Percentiles rank a stretch among this genome's conserved stretches.
Evolutionary conservation across 192 early-diverging fungal genomes (phyloP).

Genomic region (Gryganskiella cystojenkinii): DNA sequence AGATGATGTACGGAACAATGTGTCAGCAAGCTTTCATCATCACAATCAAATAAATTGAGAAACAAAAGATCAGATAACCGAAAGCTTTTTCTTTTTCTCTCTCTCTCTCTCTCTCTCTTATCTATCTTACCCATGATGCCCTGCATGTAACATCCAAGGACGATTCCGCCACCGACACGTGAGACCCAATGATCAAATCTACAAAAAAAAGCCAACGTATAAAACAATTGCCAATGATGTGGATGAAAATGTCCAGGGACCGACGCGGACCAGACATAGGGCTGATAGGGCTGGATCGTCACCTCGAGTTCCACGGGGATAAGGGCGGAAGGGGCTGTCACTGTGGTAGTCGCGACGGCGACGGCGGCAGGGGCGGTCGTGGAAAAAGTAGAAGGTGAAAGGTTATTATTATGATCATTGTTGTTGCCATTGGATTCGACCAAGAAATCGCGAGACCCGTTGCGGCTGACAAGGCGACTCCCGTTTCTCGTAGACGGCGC

Average conservation of each 20-base stretch:
- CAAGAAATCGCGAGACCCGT: no score
- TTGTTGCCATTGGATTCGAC: no score
- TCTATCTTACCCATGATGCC: slow-evolving; percentile 62
- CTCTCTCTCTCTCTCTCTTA: no score
- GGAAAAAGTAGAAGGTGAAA: no score
- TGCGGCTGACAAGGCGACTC: no score
- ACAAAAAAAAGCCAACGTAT: slow-evolving; percentile 82
- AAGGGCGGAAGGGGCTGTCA: slow-evolving; percentile 1
- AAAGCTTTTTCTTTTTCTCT: no score
- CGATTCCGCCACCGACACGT: slow-evolving; percentile 73
- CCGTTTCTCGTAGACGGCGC: no score
- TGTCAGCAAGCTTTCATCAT: neutral
- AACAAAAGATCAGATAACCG: neutral
- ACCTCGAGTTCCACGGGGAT: slow-evolving; percentile 1
- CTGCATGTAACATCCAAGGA: slow-evolving; percentile 78
- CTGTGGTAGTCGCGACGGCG: neutral
- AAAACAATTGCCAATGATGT: slow-evolving; percentile 91
- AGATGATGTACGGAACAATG: neutral
- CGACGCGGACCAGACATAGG: slow-evolving; percentile 42
- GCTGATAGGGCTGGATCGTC: slow-evolving; percentile 13
- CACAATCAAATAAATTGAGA: neutral
- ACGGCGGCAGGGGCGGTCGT: neutral
- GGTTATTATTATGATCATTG: no score
- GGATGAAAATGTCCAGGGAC: slow-evolving; percentile 63
- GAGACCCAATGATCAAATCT: slow-evolving; percentile 78